These are phyloP conservation scores for Pythium apleroticum DNA, from an alignment of 352 stramenopile species.

Conservation along the genomic window DNA sequence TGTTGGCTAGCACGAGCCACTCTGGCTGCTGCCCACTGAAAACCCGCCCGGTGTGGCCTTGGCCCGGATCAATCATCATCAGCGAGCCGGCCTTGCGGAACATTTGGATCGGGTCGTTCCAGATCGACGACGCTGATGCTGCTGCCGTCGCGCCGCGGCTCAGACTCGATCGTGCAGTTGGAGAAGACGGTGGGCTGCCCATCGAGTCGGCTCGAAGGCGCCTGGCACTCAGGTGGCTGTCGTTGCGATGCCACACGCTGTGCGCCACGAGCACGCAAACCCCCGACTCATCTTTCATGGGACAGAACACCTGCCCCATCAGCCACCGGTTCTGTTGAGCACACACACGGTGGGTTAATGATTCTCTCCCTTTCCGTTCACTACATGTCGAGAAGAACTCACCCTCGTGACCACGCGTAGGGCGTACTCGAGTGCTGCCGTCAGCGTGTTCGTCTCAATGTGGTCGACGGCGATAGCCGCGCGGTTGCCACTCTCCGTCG, in stretches of 20 bases:
- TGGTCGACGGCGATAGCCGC: constrained; percentile 54
- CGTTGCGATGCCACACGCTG: constrained; percentile 71
- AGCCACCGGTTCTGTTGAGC: constrained; percentile 54
- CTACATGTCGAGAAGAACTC: background rate
- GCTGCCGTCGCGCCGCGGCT: constrained; percentile 9
- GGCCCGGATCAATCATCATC: constrained; percentile 76
- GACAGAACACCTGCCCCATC: constrained; percentile 75
- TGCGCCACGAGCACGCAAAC: constrained; percentile 67
- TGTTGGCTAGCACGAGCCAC: constrained; percentile 53
- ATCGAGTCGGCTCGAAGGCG: background rate
- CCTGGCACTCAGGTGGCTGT: constrained; percentile 5
- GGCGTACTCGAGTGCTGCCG: constrained; percentile 60
- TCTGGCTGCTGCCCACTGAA: constrained; percentile 73
- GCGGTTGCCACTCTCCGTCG: constrained; percentile 61
- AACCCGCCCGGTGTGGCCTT: constrained; percentile 71
- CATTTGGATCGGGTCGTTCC: constrained; percentile 58
- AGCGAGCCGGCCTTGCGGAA: constrained; percentile 71
- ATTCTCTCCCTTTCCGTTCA: background rate
- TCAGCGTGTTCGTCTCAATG: constrained; percentile 59
- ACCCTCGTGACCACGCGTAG: constrained; percentile 66
- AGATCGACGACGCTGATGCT: constrained; percentile 31
- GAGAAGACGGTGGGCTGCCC: constrained; percentile 2
- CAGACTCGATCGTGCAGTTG: constrained; percentile 7
- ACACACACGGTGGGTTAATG: background rate
- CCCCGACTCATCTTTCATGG: constrained; percentile 54